Evolutionary conservation across 805 yeast genomes (phyloP), one percentile per base, ranked within the genome.

Genomic region (Barnettozyma populi): DNA sequence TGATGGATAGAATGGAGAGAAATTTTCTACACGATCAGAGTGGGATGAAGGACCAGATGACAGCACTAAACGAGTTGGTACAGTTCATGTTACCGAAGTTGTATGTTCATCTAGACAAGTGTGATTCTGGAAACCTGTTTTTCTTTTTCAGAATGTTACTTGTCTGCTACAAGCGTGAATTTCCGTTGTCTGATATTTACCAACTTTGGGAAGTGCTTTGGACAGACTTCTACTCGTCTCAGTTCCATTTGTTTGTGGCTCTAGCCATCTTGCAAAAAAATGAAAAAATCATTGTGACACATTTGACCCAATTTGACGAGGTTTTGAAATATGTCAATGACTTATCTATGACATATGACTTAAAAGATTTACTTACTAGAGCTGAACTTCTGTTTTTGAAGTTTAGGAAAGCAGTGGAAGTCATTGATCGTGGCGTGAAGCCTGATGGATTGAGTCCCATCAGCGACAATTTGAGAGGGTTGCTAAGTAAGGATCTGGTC

Each of bases 81-180:
- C 95, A 86, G 56, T 80, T 94, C 53, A 85, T 92, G 94, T 69
- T 90, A 41, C 99, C 99, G 1, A 75, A 82, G 44, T 69, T 94
- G 44, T 90, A 85, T 62, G 72, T 80, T 23, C 98, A 94, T 64
- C 71, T 94, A 52, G 90, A 80, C 46, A 81, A 83, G 61, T 89
- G 96, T 59, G 97, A 90, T 55, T 84, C 96, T 3, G 86, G 83
- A 27, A 90, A 94, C 61, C 73, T 94, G 52, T 94, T 94, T 62
- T 94, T 94, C 73, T 90, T 90, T 58, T 94, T 94, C 72, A 73
- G 98, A 51, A 92, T 94, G 98, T 69, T 94, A 14, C 71, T 94
- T 36, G 97, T 94, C 2, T 90, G 97, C 96, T 94, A 78, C 63
- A 94, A 94, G 64, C 78, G 99, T 43, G 99, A 94, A 60, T 84